Conservation (phyloP, 768 basidiomycete genomes). For the Strobilomyces confusus region DNA sequence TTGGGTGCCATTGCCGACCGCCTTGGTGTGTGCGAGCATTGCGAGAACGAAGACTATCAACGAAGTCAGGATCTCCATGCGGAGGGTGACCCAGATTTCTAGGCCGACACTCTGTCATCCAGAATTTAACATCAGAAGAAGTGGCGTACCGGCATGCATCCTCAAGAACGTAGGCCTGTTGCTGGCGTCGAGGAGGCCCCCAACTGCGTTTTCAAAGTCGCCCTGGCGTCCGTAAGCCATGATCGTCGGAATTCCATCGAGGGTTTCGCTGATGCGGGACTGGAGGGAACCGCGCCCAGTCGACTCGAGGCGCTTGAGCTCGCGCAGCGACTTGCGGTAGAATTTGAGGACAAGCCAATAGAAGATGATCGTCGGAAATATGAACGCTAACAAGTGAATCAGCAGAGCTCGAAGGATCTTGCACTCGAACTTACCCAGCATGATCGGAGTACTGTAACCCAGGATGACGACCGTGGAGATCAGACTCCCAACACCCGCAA, state of each 20-base stretch:
- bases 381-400: conserved; percentile 14
- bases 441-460: conserved; percentile 25
- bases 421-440: conserved; percentile 34
- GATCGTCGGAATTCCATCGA: conserved; percentile 44
- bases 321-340: conserved; percentile 45
- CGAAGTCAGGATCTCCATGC: conserved; percentile 30
- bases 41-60: conserved; percentile 21
- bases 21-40: conserved; percentile 26
- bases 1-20: conserved; percentile 22
- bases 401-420: conserved; percentile 17
- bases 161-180: conserved; percentile 29
- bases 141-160: conserved; percentile 21
- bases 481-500: conserved; percentile 23
- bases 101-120: neutral
- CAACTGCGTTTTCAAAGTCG: conserved; percentile 24
- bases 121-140: neutral
- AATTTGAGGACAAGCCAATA: conserved; percentile 43
- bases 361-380: conserved; percentile 26
- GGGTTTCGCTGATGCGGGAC: conserved; percentile 48
- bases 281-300: conserved; percentile 46
- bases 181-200: conserved; percentile 20
- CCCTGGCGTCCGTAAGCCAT: conserved; percentile 41
- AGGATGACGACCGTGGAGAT: conserved; percentile 24
- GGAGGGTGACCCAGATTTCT: conserved; percentile 32
- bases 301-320: conserved; percentile 45